phyloP scores from a whole-genome alignment of 2,329 filamentous ascomycete species.

The Dactylellina sp. region DNA sequence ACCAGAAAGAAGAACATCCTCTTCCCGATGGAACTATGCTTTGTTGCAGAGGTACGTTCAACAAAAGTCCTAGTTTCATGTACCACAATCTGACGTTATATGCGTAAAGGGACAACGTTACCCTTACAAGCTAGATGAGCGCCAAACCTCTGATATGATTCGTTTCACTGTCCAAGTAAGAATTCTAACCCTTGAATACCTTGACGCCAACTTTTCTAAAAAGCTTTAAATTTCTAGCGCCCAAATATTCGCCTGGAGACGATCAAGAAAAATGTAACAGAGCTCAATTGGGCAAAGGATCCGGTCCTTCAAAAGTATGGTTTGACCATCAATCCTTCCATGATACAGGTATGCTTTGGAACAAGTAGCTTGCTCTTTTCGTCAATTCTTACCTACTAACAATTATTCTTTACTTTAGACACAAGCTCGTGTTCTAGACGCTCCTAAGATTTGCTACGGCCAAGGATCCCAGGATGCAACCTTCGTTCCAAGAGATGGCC shows the following conservation, averaged over 20 bases:
- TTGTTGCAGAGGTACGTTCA: constrained; percentile 56
- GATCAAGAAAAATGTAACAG: constrained; percentile 75
- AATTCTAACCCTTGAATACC: neutral
- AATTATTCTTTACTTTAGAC: constrained; percentile 63
- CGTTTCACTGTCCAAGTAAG: constrained; percentile 78
- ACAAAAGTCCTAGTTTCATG: neutral
- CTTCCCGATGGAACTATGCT: constrained; percentile 74
- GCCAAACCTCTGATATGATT: constrained; percentile 86
- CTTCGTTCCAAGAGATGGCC: constrained; percentile 68
- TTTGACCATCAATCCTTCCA: constrained; percentile 73
- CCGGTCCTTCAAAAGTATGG: constrained; percentile 78
- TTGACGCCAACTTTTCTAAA: constrained; percentile 7
- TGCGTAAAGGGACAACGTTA: constrained; percentile 69
- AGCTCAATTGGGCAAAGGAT: constrained; percentile 77
- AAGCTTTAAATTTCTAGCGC: constrained; percentile 61
- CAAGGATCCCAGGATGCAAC: constrained; percentile 56
- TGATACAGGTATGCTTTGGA: constrained; percentile 67
- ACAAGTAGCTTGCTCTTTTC: constrained; percentile 23
- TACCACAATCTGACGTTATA: neutral
- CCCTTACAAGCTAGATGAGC: constrained; percentile 71
- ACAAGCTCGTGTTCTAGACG: constrained; percentile 76
- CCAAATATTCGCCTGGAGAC: constrained; percentile 76
- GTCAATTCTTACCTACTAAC: neutral
- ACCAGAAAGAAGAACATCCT: constrained; percentile 68
- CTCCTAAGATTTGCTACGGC: constrained; percentile 78